A percentile compares a stretch with the other conserved stretches of the same genome.
These are phyloP conservation scores for Castanospermum australe DNA, from an alignment of 306 rosid species.

Conservation along the genomic window DNA sequence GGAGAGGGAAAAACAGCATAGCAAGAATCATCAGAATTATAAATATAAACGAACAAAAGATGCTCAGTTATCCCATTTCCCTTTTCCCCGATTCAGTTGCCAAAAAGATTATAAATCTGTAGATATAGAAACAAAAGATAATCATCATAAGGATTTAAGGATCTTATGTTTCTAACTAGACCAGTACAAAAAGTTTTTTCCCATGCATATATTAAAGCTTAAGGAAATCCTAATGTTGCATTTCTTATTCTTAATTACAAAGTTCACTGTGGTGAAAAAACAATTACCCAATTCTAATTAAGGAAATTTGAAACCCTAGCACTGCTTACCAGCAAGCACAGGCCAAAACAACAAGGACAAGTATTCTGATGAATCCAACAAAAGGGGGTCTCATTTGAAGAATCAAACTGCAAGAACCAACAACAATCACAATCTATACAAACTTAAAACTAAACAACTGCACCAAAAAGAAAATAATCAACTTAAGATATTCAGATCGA, in stretches of 20 bases:
- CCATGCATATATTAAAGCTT: not conserved
- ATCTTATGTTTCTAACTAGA: not conserved
- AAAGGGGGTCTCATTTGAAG: constrained; percentile 31
- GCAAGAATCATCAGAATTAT: not conserved
- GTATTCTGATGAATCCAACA: constrained; percentile 28
- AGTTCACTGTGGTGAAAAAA: not conserved
- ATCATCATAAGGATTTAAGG: not conserved
- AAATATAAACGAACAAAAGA: not conserved
- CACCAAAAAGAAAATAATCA: not conserved
- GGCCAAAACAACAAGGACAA: constrained; percentile 29
- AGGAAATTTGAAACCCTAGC: constrained; percentile 19
- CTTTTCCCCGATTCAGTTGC: not conserved
- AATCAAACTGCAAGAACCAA: constrained; percentile 33
- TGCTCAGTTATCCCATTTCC: not conserved
- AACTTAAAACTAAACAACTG: not conserved
- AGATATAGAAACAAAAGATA: not conserved
- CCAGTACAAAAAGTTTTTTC: not conserved
- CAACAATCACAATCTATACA: not conserved
- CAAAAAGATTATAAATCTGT: not conserved
- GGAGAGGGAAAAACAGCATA: not conserved
- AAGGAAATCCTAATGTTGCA: not conserved
- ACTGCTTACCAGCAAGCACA: constrained; percentile 45
- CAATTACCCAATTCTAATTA: not conserved
- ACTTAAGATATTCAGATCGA: not conserved
- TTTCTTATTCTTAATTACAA: not conserved